Base-by-base conservation (phyloP, 257 asterid species). In the Oldenlandia corymbosa region DNA sequence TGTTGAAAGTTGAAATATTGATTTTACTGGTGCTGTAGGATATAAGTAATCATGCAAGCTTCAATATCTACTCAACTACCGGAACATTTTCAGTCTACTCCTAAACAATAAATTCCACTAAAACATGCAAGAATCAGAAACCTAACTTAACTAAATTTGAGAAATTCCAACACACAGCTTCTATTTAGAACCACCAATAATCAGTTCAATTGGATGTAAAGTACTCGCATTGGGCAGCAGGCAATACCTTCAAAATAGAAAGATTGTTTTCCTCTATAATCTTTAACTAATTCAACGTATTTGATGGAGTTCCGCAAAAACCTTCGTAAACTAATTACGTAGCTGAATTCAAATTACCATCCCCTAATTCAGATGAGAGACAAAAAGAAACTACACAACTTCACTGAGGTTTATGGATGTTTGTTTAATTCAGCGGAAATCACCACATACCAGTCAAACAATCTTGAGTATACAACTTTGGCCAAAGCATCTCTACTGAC, bases 401-500 rank as follows among this genome's bases (percentile, higher is more conserved):
- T 60, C 20, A 47, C 41, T 34, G n/a, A 26, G 23, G 30, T 36
- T 28, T 17, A 13, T 60, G 34, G 32, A 14, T 43, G 47, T 39
- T 52, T 50, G 20, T 32, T 60, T 37, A 39, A 37, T 26, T 17
- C 16, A 41, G 27, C 37, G 26, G 58, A 39, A 20, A 46, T 39
- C 58, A 47, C 63, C 55, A 75, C 84, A 71, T 71, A 90, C 99
- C 99, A 93, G 76, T 90, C 97, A 77, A 93, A 93, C 84, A 93
- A 77, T 69, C 95, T 84, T 14, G 99, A 81, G 82, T 93, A 93
- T 54, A 93, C 96, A 71, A 84, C 76, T 81, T 90, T 90, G 45
- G 99, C 95, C 77, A 93, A 78, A 71, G 97, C 96, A 66, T 93
- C 99, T 82, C 99, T 80, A 79, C 97, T 90, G 68, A 84, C 79